Conservation (phyloP, 2,329 filamentous ascomycete species). For the Botrytis byssoidea region DNA sequence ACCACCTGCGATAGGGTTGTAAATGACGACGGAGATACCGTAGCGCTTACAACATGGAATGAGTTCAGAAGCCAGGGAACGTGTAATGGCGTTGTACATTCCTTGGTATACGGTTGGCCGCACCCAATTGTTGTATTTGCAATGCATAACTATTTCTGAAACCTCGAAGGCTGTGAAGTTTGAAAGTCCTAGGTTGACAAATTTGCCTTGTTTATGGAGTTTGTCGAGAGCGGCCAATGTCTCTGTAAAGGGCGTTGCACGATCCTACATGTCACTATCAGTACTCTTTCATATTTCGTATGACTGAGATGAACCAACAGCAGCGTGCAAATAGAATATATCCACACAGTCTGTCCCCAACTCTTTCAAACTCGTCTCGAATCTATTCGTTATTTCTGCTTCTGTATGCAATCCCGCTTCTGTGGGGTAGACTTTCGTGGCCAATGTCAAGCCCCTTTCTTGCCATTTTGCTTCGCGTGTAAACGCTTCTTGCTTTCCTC, state of each 20-base stretch:
- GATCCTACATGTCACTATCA: constrained; percentile 43
- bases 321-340: constrained; percentile 75
- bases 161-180: constrained; percentile 89
- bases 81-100: constrained; percentile 81
- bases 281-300: neutral
- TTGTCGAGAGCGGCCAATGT: constrained; percentile 76
- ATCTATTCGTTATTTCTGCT: constrained; percentile 60
- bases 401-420: constrained; percentile 59
- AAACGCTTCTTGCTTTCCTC: constrained; percentile 73
- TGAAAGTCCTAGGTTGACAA: constrained; percentile 73
- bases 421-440: constrained; percentile 74
- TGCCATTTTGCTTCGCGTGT: constrained; percentile 75
- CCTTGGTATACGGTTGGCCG: constrained; percentile 69
- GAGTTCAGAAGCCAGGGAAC: constrained; percentile 72
- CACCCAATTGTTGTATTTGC: constrained; percentile 78
- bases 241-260: constrained; percentile 71
- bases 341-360: constrained; percentile 72
- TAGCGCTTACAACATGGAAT: constrained; percentile 72
- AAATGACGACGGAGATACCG: constrained; percentile 74
- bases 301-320: constrained; percentile 38
- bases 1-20: constrained; percentile 80
- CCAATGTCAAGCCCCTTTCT: constrained; percentile 71
- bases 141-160: constrained; percentile 77
- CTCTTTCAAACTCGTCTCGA: constrained; percentile 69
- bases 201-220: constrained; percentile 80